phyloP scores from a whole-genome alignment of 2,329 filamentous ascomycete genomes.

The Orbilia blumenaviensis region DNA sequence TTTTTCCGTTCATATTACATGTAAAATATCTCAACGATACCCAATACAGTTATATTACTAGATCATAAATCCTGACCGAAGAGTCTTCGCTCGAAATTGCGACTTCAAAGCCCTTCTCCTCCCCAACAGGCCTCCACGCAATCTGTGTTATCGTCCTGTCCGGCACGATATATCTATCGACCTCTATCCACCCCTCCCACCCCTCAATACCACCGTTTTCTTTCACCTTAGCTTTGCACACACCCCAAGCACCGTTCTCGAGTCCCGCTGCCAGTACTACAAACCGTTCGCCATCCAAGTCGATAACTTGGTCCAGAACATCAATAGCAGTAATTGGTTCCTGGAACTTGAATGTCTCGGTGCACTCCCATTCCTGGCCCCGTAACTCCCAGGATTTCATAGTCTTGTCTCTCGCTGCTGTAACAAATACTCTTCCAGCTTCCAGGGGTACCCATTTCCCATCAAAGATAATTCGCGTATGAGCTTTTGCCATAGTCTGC shows the following conservation, averaged over 20 bases:
- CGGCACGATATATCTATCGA: conserved; percentile 66
- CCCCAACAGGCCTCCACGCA: conserved; percentile 54
- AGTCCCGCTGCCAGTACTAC: conserved; percentile 63
- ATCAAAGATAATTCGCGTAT: conserved; percentile 90
- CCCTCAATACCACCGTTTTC: conserved; percentile 58
- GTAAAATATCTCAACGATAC: conserved; percentile 51
- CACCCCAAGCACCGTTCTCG: conserved; percentile 63
- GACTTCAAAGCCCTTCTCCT: conserved; percentile 58
- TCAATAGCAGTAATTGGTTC: conserved; percentile 76
- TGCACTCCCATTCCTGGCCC: conserved; percentile 65
- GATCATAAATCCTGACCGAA: conserved; percentile 55
- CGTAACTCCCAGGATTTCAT: conserved; percentile 74
- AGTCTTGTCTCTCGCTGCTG: conserved; percentile 86
- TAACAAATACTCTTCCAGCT: conserved; percentile 72
- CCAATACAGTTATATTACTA: conserved; percentile 15
- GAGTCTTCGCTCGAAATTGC: conserved; percentile 58
- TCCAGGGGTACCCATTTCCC: conserved; percentile 77
- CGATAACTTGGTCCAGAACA: conserved; percentile 64
- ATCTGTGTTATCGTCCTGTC: conserved; percentile 69
- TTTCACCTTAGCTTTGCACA: conserved; percentile 61
- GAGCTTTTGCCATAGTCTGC: conserved; percentile 80
- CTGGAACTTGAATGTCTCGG: conserved; percentile 67
- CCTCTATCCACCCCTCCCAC: conserved; percentile 56
- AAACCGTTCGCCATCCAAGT: conserved; percentile 56
- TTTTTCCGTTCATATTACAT: background rate